Evolutionary conservation across 805 yeast species (phyloP).

Genomic region (Isabelozyma pseudorhagii): DNA sequence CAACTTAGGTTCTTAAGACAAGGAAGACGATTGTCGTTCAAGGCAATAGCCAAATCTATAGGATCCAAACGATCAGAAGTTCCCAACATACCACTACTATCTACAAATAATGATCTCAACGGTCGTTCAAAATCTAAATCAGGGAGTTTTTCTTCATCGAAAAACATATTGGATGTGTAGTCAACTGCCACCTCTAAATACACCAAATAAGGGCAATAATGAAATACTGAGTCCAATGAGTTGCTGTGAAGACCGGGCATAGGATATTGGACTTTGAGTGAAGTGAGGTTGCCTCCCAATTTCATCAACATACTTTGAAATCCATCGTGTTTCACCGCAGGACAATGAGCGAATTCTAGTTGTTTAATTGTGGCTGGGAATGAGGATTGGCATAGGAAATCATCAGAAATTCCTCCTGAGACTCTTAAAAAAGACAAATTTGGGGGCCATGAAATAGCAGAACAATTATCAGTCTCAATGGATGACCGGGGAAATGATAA

Average conservation of each 20-base stretch:
- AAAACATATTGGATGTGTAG: conserved; percentile 52
- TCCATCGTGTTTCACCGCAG: conserved; percentile 64
- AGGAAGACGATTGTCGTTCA: conserved; percentile 76
- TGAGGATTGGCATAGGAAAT: conserved; percentile 63
- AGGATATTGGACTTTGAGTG: conserved; percentile 75
- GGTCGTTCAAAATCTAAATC: conserved; percentile 36
- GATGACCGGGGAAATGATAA: conserved; percentile 89
- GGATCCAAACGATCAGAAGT: conserved; percentile 82
- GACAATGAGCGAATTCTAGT: conserved; percentile 85
- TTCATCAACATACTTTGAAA: conserved; percentile 57
- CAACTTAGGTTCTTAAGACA: conserved; percentile 58
- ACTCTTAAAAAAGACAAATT: conserved; percentile 67
- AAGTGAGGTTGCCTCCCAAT: conserved; percentile 63
- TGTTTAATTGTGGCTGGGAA: conserved; percentile 72
- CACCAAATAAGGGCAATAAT: conserved; percentile 70
- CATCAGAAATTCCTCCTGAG: conserved; percentile 87
- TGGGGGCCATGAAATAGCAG: conserved; percentile 71
- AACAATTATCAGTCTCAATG: conserved; percentile 59
- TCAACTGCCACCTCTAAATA: conserved; percentile 74
- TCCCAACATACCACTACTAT: conserved; percentile 84
- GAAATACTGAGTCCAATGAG: conserved; percentile 70
- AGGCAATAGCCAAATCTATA: conserved; percentile 81
- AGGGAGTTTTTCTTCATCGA: conserved; percentile 30
- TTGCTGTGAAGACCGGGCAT: conserved; percentile 74
- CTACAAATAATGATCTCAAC: conserved; percentile 61